phyloP scores from a whole-genome alignment of 148 eudicot species.

The Mesembryanthemum crystallinum region DNA sequence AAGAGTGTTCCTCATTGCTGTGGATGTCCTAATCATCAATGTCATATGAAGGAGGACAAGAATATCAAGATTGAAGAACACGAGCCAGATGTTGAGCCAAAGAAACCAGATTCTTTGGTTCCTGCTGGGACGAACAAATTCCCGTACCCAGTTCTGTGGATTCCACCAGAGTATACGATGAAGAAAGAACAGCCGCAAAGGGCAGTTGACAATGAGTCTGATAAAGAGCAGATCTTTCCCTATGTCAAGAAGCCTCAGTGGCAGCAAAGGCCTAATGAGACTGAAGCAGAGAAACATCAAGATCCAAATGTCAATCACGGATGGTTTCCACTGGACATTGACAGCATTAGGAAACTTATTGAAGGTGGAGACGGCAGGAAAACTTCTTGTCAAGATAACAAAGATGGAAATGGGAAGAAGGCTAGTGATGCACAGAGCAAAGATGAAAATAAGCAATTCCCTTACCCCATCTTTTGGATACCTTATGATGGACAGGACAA shows the following conservation, averaged over 20 bases:
- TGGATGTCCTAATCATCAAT: slow-evolving; percentile 46
- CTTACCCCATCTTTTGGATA: slow-evolving; percentile 55
- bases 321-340: slow-evolving; percentile 44
- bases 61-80: slow-evolving; percentile 50
- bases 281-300: slow-evolving; percentile 12
- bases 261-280: too few species aligned
- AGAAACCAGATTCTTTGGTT: slow-evolving; percentile 29
- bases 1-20: slow-evolving; percentile 50
- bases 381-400: slow-evolving; percentile 19
- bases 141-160: slow-evolving; percentile 45
- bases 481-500: slow-evolving; percentile 38
- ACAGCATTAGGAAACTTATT: slow-evolving; percentile 27
- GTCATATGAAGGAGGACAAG: slow-evolving; percentile 35
- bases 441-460: slow-evolving; percentile 25
- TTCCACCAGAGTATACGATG: slow-evolving; percentile 41
- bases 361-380: slow-evolving; percentile 30
- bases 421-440: slow-evolving; percentile 23
- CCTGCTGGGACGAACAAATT: slow-evolving; percentile 30
- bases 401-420: slow-evolving; percentile 26
- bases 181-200: slow-evolving; percentile 24
- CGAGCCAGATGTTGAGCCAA: slow-evolving; percentile 37
- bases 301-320: slow-evolving; percentile 28
- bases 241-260: slow-evolving; percentile 11
- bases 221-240: slow-evolving; percentile 14
- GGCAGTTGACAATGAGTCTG: slow-evolving; percentile 7